These are phyloP conservation scores for Globisporangium echinulatum DNA, from an alignment of 352 stramenopile species.

Conservation along the genomic window DNA sequence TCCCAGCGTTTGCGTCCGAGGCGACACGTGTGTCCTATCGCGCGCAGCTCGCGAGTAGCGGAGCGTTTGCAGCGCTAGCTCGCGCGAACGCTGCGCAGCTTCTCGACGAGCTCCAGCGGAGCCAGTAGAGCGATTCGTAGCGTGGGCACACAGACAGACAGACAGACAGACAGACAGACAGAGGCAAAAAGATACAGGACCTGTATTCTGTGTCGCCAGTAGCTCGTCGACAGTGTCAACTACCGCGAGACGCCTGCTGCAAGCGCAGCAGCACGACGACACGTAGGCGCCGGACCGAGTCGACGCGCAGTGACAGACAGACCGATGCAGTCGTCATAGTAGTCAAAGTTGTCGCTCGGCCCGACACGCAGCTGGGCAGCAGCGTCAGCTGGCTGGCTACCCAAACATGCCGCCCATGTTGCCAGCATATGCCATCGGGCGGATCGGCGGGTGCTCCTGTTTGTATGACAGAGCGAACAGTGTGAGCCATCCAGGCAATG, in stretches of 20 bases:
- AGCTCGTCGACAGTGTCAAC: too few species aligned
- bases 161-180: not conserved
- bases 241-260: too few species aligned
- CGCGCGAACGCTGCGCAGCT: conserved; percentile 3
- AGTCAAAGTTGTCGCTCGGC: too few species aligned
- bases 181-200: not conserved
- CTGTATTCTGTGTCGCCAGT: not conserved
- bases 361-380: too few species aligned
- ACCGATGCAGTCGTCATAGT: too few species aligned
- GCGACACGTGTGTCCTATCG: conserved; percentile 28
- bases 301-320: too few species aligned
- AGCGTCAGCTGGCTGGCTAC: conserved; percentile 17
- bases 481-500: not conserved
- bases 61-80: not conserved
- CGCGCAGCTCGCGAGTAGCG: not conserved
- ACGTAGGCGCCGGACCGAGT: not conserved
- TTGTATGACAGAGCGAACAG: not conserved
- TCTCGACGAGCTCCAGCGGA: conserved; percentile 8
- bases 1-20: conserved; percentile 25
- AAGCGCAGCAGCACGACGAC: not conserved
- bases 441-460: conserved; percentile 84
- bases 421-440: conserved; percentile 85
- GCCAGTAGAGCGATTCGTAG: conserved; percentile 1
- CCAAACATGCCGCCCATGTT: conserved; percentile 90
- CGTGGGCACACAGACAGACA: not conserved